Percentiles rank a stretch among this genome's conserved stretches.
These are phyloP conservation scores for Violaceomyces palustris DNA, from an alignment of 1,284 basidiomycete species.

Conservation along the genomic window DNA sequence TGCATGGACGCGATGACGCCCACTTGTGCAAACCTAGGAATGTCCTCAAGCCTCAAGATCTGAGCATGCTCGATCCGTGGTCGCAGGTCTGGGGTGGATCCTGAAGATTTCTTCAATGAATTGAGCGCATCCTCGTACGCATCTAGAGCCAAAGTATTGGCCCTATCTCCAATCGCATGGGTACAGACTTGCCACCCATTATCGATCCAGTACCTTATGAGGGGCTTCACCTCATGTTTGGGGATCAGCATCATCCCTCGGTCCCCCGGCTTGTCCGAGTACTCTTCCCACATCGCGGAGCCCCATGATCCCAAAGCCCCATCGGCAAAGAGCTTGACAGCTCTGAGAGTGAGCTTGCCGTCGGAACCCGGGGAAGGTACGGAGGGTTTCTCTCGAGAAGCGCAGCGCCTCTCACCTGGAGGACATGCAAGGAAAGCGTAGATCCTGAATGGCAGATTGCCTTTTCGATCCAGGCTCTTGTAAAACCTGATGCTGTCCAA, in stretches of 20 bases:
- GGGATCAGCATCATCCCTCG: slow-evolving; percentile 25
- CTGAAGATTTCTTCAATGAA: background rate
- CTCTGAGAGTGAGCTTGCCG: slow-evolving; percentile 21
- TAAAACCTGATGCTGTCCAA: slow-evolving; percentile 22
- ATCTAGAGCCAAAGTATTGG: slow-evolving; percentile 69
- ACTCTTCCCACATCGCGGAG: slow-evolving; percentile 78
- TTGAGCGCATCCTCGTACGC: slow-evolving; percentile 29
- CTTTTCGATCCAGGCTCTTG: slow-evolving; percentile 12
- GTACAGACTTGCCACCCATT: slow-evolving; percentile 53
- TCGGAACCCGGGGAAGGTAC: background rate
- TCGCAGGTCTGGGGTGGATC: slow-evolving; percentile 55
- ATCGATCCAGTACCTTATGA: slow-evolving; percentile 29
- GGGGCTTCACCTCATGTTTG: slow-evolving; percentile 12
- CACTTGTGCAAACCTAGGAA: slow-evolving; percentile 65
- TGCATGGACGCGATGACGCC: slow-evolving; percentile 88
- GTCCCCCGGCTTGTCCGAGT: slow-evolving; percentile 60
- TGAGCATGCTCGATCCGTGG: slow-evolving; percentile 87
- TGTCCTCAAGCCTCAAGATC: slow-evolving; percentile 62
- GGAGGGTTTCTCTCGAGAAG: slow-evolving; percentile 1
- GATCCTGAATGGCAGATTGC: slow-evolving; percentile 22
- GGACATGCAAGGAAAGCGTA: slow-evolving; percentile 38
- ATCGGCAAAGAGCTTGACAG: slow-evolving; percentile 75
- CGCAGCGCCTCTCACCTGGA: slow-evolving; percentile 13
- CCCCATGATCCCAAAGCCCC: slow-evolving; percentile 86
- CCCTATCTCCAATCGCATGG: slow-evolving; percentile 82